These are phyloP conservation scores for Grosmannia penicillata DNA, from an alignment of 2,329 filamentous ascomycete species.

Conservation along the genomic window DNA sequence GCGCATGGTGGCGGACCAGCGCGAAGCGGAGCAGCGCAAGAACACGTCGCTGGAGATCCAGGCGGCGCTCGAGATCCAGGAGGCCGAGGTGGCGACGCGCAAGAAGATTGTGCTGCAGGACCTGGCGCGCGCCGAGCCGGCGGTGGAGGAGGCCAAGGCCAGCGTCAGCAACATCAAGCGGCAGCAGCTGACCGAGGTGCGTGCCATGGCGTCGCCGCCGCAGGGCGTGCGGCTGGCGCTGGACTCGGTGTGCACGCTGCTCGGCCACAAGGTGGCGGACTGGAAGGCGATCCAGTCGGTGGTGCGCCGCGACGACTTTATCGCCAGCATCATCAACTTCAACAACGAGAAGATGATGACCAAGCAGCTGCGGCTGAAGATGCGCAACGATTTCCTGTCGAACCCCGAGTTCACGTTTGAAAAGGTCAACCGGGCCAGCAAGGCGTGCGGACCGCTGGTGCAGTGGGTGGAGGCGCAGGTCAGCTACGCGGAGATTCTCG, in stretches of 20 bases:
- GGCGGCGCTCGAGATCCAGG: constrained; percentile 72
- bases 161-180: constrained; percentile 98
- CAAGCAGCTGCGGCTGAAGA: constrained; percentile 61
- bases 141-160: constrained; percentile 81
- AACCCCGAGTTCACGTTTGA: constrained; percentile 95
- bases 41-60: constrained; percentile 80
- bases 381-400: constrained; percentile 83
- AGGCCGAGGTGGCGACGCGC: constrained; percentile 70
- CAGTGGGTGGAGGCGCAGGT: constrained; percentile 97
- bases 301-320: constrained; percentile 87
- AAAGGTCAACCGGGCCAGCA: constrained; percentile 88
- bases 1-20: constrained; percentile 91
- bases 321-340: constrained; percentile 93
- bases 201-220: constrained; percentile 90
- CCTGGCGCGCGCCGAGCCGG: constrained; percentile 81
- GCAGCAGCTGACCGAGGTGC: constrained; percentile 91
- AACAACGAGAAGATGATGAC: constrained; percentile 96
- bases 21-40: constrained; percentile 85
- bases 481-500: constrained; percentile 92
- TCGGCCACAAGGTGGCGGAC: constrained; percentile 80
- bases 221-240: constrained; percentile 80
- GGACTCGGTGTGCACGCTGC: constrained; percentile 88
- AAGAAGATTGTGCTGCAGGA: constrained; percentile 76
- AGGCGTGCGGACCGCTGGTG: constrained; percentile 89
- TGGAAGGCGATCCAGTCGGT: constrained; percentile 89